Evolutionary conservation across 2,329 filamentous ascomycete species (phyloP), one percentile per base, ranked within the genome.

Genomic region (Sclerotiophoma versabilis): DNA sequence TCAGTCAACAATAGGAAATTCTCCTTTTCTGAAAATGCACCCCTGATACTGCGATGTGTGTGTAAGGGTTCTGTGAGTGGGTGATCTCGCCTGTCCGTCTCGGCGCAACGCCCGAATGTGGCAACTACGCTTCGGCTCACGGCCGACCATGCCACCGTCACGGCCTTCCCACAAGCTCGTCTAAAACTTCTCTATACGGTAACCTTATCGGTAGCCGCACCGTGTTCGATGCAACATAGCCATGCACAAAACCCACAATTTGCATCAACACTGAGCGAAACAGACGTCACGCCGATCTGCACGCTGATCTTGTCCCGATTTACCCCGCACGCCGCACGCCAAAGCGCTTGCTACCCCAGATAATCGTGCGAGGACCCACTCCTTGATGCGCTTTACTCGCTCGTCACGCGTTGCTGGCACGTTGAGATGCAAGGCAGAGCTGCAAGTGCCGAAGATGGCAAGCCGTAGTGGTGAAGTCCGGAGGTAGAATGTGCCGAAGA

Each of bases 291-390:
- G 32, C 36, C 47, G 34, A 48, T 49, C 48, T 27, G 37, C 48
- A 37, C 27, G 50, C 44, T 48, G 50, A 63, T 53, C 53, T 30
- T 42, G 33, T 33, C 48, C 43, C 32, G 15, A 34, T 38, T 54
- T 65, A 66, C 64, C 62, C 64, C 64, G 62, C 62, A 62, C 48
- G 45, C 47, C 27, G 15, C 27, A 32, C 22, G 27, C 25, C 32
- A 12, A 25, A 19, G 19, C 49, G 43, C 53, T 47, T 41, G 23
- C 22, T 58, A 57, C 58, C 60, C 62, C 62, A 62, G 58, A 63
- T 14, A 20, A 38, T 30, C 42, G 29, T 36, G 27, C 37, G 6
- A 36, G 9, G 39, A 30, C 45, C 54, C 54, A 49, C 51, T 42
- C 49, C 41, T 37, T 52, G 47, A 36, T 14, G 14, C 20, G 12